Evolutionary conservation across 768 basidiomycete species (phyloP), one percentile per base, ranked within the genome.

Genomic region (Tricholoma terreum): DNA sequence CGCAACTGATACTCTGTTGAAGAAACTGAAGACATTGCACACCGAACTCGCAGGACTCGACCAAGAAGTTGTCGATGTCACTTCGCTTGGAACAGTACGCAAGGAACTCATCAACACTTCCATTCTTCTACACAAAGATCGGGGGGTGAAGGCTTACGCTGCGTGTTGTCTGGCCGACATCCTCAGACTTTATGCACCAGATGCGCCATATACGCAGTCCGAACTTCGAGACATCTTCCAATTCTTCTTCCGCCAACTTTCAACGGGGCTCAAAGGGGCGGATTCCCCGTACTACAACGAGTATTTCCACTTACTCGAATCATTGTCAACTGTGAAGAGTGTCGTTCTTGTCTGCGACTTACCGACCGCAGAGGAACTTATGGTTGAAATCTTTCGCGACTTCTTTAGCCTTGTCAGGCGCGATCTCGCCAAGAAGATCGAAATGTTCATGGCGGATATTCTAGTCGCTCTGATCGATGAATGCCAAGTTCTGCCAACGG

Each of bases 191-290:
- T 98, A 93, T 70, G 97, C 97, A 1, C 97, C 97, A 1, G 94
- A 98, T 71, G 95, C 97, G 21, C 97, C 97, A 11, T 98, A 96
- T 69, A 95, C 88, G 12, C 86, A 88, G 50, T 73, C 80, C 49
- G 92, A 98, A 70, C 84, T 98, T 34, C 81, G 91, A 77, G 94
- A 97, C 71, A 95, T 98, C 69, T 99, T 99, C 73, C 86, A 94
- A 64, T 98, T 99, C 80, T 92, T 98, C 81, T 86, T 94, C 69
- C 79, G 85, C 34, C 96, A 97, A 70, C 85, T 99, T 56, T 75
- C 80, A 2, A 79, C 78, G 1, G 87, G 87, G 1, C 84, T 94
- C 65, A 88, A 87, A 61, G 84, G 86, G 36, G 75, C 85, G 0
- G 91, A 95, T 55, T 80, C 87, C 0, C 83, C 92, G 0, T 96